Base-by-base conservation (phyloP, 345 rosid genomes). In the Gossypium anomalum region DNA sequence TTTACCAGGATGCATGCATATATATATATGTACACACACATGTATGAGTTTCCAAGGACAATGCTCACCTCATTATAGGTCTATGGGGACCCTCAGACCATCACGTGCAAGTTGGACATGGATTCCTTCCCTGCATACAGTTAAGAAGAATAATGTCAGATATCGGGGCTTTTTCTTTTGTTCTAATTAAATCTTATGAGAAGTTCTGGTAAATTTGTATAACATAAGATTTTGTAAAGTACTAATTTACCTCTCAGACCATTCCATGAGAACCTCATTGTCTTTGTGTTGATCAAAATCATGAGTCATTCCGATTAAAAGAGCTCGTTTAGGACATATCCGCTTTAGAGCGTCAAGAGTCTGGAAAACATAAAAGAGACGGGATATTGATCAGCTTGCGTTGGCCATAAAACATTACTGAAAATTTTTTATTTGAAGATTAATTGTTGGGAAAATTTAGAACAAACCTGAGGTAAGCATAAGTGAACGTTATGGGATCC, bases 281-380 rank as follows among this genome's bases (percentile, higher is more conserved):
- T 91, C 97, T 82, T 82, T 89, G 74, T 84, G 56, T 81, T 95
- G 98, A 82, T 95, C 97, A 81, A 93, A 93, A 75, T 90, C 91
- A 73, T 95, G 99, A 45, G 96, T 90, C 99, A 95, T 88, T 73
- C 99, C 98, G 11, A 91, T 81, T 64, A 95, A 75, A 56, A 93
- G 89, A 79, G 96, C 97, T 71, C 73, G 87, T 80, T 90, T 93
- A 3, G 99, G 98, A 71, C 88, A 79, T 55, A 95, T 77, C 79
- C 88, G 88, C 88, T 88, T 95, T 81, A 95, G 82, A 19, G 94
- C 86, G 48, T 93, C 94, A 57, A 95, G 91, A 67, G 91, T 84
- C 99, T 95, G 89, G 59, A 82, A 8, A 47, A 48, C 14, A 23
- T 51, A 48, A 12, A 48, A 10, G 15, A 2, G 16, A 12, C 15